Conservation (phyloP, 2,329 filamentous ascomycete genomes). For the Verticillium albo-atrum region DNA sequence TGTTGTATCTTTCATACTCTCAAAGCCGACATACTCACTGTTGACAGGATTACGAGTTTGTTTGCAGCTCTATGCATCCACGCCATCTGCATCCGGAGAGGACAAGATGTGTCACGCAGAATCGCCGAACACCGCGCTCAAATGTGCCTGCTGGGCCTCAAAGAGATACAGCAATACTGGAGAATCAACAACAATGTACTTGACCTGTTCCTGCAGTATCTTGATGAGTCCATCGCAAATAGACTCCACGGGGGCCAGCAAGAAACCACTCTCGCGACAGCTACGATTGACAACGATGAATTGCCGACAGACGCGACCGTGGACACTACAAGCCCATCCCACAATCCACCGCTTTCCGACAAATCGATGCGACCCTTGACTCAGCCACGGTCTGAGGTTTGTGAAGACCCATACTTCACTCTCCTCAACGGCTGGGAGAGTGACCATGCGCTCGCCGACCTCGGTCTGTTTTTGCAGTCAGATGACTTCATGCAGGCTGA, state of each 20-base stretch:
- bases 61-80: conserved; percentile 33
- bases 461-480: conserved; percentile 26
- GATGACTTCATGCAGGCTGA: conserved; percentile 24
- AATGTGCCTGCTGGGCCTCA: conserved; percentile 30
- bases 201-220: conserved; percentile 31
- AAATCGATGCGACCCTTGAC: not conserved
- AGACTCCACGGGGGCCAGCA: conserved; percentile 24
- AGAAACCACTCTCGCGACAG: not conserved
- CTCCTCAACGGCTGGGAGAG: conserved; percentile 30
- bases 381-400: conserved; percentile 15
- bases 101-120: conserved; percentile 23
- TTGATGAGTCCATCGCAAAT: conserved; percentile 27
- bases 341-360: not conserved
- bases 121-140: conserved; percentile 32
- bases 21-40: not conserved
- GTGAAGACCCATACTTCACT: conserved; percentile 30
- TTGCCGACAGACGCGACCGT: not conserved
- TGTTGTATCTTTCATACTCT: conserved; percentile 1
- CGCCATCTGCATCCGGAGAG: conserved; percentile 27
- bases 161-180: conserved; percentile 35
- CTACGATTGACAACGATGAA: not conserved
- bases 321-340: not conserved
- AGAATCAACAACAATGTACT: conserved; percentile 31
- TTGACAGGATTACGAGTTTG: conserved; percentile 26
- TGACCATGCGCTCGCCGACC: conserved; percentile 27